Percentiles rank a stretch among this genome's conserved stretches.
Conservation (phyloP, 805 yeast genomes). For the Kazachstania taianensis region DNA sequence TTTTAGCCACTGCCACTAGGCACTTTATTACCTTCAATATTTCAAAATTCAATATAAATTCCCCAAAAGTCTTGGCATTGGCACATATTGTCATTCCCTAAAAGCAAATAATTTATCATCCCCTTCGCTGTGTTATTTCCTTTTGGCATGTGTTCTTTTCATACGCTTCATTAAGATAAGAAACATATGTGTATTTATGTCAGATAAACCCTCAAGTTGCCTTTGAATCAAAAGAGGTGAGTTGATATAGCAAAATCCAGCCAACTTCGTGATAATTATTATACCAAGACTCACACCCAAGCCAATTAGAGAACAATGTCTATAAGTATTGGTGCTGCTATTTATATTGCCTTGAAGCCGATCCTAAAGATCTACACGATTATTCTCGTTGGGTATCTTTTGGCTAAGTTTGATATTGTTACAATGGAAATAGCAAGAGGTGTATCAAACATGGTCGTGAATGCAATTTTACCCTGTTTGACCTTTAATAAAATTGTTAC, state of each 20-base stretch:
- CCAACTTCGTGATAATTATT: neutral
- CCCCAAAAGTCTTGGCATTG: too few relatives aligned
- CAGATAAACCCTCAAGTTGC: neutral
- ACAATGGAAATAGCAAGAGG: slow-evolving; percentile 60
- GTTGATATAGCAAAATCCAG: neutral
- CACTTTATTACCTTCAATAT: too few relatives aligned
- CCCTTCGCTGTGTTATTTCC: too few relatives aligned
- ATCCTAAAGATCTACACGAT: slow-evolving; percentile 71
- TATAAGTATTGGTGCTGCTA: slow-evolving; percentile 45
- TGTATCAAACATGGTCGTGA: slow-evolving; percentile 57
- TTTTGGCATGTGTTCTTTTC: too few relatives aligned
- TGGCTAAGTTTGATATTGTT: slow-evolving; percentile 54
- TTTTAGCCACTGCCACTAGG: too few relatives aligned
- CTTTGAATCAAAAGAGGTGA: slow-evolving; percentile 7
- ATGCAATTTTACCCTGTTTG: slow-evolving; percentile 63
- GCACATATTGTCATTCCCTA: too few relatives aligned
- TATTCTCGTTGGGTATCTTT: slow-evolving; percentile 51
- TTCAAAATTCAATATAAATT: too few relatives aligned
- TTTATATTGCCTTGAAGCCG: slow-evolving; percentile 78
- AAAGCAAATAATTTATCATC: too few relatives aligned
- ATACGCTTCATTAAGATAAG: too few relatives aligned
- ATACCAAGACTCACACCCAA: neutral
- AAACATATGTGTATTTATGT: neutral
- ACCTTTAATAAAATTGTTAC: slow-evolving; percentile 63
- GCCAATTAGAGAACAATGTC: slow-evolving; percentile 3